Evolutionary conservation across 257 asterid genomes (phyloP), one percentile per base, ranked within the genome.

Genomic region (Capsicum baccatum): DNA sequence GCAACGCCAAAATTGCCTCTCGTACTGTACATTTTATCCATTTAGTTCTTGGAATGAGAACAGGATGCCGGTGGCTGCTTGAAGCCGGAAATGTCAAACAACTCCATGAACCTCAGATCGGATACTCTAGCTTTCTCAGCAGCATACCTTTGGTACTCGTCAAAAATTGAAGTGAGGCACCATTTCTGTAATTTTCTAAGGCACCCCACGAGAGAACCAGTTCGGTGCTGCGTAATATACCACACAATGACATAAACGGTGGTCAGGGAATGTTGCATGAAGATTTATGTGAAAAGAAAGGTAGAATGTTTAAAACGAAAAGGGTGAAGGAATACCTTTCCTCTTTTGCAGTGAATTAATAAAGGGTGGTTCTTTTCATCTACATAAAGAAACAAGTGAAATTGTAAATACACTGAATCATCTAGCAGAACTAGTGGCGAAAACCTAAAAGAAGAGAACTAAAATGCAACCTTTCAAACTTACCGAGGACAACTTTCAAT

Each of bases 121-220:
- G 97, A 90, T 47, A 91, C 91, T 87, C 99, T 91, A 37, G 98
- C 95, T 88, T 95, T 94, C 60, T 91, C 97, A 9, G 94, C 94
- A 39, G 98, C 97, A 90, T 90, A 93, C 85, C 99, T 89, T 56
- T 86, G 91, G 86, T 95, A 95, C 91, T 95, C 99, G 0, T 94
- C 91, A 33, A 95, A 92, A 69, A 95, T 87, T 58, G 98, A 92
- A 21, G 97, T 86, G 83, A 95, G 88, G 84, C 99, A 95, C 99
- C 98, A 95, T 71, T 85, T 92, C 74, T 93, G 94, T 86, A 89
- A 67, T 87, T 95, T 95, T 85, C 99, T 89, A 76, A 93, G 83
- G 89, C 99, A 95, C 81, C 99, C 99, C 55, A 94, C 98, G 3
- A 95, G 96, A 60, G 95, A 91, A 73, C 98, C 99, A 67, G 98